Base-by-base conservation (phyloP, 257 asterid genomes). In the Cruciata laevipes region DNA sequence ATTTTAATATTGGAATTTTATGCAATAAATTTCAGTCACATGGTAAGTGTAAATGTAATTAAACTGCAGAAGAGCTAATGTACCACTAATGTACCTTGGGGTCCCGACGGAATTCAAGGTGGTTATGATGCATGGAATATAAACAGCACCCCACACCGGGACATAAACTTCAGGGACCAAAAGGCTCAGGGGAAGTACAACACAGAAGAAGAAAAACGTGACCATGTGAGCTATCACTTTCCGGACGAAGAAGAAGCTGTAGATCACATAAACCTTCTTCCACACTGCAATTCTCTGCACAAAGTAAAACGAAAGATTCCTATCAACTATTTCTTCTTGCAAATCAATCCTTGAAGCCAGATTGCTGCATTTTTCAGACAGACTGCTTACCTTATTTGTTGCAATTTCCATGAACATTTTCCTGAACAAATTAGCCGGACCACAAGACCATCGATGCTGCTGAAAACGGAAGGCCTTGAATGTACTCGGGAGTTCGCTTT, bases 381-480 rank as follows among this genome's bases (percentile, higher is more conserved):
- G 25, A 44, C 33, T 61, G 18, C 40, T 61, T 32, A 89, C 98
- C 93, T 93, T 93, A 83, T 90, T 93, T 55, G 67, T 75, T 12
- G 81, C 90, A 59, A 93, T 93, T 32, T 88, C 99, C 87, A 83
- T 79, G 72, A 84, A 82, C 97, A 93, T 90, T 77, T 93, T 93
- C 72, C 97, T 79, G 86, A 93, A 93, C 51, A 93, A 70, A 75
- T 93, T 90, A 21, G 99, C 96, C 0, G 99, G 99, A 4, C 99
- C 99, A 62, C 99, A 93, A 3, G 97, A 93, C 99, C 99, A 93
- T 8, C 99, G 79, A 64, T 93, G 97, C 75, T 93, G 99, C 84
- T 93, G 99, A 76, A 81, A 93, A 14, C 99, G 85, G 73, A 88
- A 93, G 55, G 99, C 99, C 68, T 88, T 93, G 68, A 93, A 90